phyloP scores from a whole-genome alignment of 2,329 filamentous ascomycete genomes.

The Teratosphaeria zuluensis region DNA sequence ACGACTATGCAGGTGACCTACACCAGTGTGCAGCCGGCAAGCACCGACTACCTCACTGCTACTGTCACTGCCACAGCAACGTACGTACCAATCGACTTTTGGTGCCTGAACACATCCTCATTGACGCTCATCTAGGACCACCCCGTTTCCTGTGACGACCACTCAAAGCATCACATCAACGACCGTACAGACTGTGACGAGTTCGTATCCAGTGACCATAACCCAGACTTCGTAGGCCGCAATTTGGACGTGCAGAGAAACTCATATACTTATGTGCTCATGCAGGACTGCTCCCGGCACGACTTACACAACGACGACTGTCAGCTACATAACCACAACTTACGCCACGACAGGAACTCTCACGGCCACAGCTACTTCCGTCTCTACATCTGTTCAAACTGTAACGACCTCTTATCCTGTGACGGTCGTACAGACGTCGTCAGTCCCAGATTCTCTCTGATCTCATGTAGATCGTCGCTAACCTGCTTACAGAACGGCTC shows the following conservation, averaged over 20 bases:
- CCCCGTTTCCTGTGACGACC: neutral
- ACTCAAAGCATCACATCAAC: neutral
- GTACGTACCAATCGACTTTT: neutral
- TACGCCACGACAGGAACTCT: neutral
- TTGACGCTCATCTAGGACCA: neutral
- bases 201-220: neutral
- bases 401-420: no score
- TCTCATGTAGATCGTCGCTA: no score
- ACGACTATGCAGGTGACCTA: neutral
- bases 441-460: no score
- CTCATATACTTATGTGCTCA: neutral
- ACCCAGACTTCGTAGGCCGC: neutral
- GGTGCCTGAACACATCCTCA: neutral
- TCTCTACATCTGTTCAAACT: no score
- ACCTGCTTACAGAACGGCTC: no score
- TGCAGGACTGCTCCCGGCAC: neutral
- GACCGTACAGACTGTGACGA: neutral
- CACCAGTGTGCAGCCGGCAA: neutral
- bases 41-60: neutral
- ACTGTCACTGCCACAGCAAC: neutral
- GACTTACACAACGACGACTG: neutral
- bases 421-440: no score
- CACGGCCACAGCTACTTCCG: neutral
- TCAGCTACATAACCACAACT: neutral
- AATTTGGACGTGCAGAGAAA: neutral